Evolutionary conservation across 1,139 yeast genomes (phyloP).

Genomic region (Saccharomyces hybrid): DNA sequence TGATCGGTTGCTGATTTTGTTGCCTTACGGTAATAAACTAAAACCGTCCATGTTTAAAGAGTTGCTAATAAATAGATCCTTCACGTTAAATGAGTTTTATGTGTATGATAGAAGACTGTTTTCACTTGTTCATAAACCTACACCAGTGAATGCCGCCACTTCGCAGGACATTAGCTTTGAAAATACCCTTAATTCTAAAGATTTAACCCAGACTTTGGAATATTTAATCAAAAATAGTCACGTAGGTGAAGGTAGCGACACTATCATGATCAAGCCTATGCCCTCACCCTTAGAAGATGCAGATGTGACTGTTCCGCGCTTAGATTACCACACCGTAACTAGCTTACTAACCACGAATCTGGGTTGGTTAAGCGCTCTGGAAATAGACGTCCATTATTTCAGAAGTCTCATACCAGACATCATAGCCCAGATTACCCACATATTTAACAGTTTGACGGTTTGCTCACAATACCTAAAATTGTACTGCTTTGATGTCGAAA

Average conservation of each 20-base stretch:
- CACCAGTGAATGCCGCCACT: not conserved
- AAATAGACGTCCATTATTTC: constrained; percentile 38
- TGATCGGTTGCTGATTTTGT: constrained; percentile 49
- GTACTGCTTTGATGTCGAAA: constrained; percentile 45
- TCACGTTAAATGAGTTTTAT: constrained; percentile 45
- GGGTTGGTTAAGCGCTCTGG: constrained; percentile 47
- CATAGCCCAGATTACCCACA: constrained; percentile 28
- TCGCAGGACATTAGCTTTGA: not conserved
- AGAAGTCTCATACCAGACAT: constrained; percentile 27
- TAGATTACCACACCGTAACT: constrained; percentile 19
- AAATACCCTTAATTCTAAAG: not conserved
- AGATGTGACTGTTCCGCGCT: constrained; percentile 12
- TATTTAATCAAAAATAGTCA: not conserved
- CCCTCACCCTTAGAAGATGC: constrained; percentile 37
- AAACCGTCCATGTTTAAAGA: constrained; percentile 37
- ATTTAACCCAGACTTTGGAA: not conserved
- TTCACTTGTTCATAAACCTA: constrained; percentile 22
- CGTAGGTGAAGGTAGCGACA: not conserved
- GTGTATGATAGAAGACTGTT: constrained; percentile 55
- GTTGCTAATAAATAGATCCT: constrained; percentile 26
- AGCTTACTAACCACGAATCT: constrained; percentile 40
- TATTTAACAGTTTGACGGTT: constrained; percentile 48
- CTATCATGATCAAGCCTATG: constrained; percentile 37
- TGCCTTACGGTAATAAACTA: constrained; percentile 58
- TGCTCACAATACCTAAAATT: constrained; percentile 52